These are phyloP conservation scores for Rutstroemia sp. DNA, from an alignment of 2,329 filamentous ascomycete species.

Conservation along the genomic window DNA sequence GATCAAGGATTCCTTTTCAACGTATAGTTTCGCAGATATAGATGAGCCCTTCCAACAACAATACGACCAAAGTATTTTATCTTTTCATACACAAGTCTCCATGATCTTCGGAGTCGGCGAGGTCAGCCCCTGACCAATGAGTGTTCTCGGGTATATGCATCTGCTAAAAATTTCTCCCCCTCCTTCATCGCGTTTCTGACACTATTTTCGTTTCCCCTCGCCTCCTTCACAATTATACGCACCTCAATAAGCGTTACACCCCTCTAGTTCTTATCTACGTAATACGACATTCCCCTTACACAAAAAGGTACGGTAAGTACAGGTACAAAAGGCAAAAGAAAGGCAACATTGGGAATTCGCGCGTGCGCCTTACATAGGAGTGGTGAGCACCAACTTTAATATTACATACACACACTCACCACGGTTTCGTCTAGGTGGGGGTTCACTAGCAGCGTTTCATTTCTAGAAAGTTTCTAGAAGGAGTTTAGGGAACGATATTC, in stretches of 20 bases:
- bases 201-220: neutral
- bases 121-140: neutral
- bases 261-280: neutral
- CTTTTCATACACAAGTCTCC: neutral
- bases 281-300: neutral
- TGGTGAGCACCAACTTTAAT: neutral
- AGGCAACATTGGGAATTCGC: neutral
- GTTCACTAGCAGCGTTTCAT: neutral
- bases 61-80: too few relatives aligned
- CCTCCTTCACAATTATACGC: neutral
- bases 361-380: neutral
- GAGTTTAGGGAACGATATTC: neutral
- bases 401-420: neutral
- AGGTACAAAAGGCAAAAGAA: neutral
- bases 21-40: neutral
- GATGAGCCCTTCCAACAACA: neutral
- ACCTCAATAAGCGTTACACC: constrained; percentile 3
- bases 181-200: neutral
- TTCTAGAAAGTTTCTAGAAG: constrained; percentile 9
- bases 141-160: neutral
- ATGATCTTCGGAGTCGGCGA: neutral
- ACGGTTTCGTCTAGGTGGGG: constrained; percentile 2
- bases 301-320: neutral
- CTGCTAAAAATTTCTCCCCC: neutral
- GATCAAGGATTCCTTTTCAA: neutral